phyloP scores from a whole-genome alignment of 2,329 filamentous ascomycete species.

The Fusarium continuum region DNA sequence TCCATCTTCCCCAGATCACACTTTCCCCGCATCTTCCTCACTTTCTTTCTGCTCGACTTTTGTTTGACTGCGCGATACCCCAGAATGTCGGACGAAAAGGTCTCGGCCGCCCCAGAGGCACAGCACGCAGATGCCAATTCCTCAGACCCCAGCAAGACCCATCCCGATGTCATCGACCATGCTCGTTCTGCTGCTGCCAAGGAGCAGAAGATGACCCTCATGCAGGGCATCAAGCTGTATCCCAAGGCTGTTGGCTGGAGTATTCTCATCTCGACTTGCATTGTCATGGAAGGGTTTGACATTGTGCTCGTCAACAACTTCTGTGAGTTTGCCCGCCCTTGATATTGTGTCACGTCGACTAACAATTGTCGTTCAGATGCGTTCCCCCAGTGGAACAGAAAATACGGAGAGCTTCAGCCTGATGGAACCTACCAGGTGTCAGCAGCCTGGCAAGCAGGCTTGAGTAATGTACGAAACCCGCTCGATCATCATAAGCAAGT shows the following conservation, averaged over 20 bases:
- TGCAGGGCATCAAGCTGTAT: conserved; percentile 37
- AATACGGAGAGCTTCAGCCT: conserved; percentile 27
- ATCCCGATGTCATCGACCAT: conserved; percentile 33
- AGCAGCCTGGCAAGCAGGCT: conserved; percentile 35
- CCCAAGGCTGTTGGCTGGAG: conserved; percentile 38
- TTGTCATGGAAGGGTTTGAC: conserved; percentile 39
- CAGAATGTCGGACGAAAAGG: conserved; percentile 24
- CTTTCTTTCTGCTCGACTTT: background rate
- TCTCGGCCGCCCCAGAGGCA: conserved; percentile 14
- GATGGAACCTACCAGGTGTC: conserved; percentile 35
- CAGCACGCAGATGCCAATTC: background rate
- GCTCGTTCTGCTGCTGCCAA: conserved; percentile 30
- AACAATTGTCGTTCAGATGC: conserved; percentile 7
- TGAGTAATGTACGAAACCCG: conserved; percentile 23
- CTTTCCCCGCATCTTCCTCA: conserved; percentile 17
- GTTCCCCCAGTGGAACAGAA: conserved; percentile 35
- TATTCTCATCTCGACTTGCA: conserved; percentile 35
- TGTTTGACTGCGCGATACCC: background rate
- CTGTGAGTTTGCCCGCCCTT: conserved; percentile 1
- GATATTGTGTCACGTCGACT: background rate
- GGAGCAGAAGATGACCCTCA: conserved; percentile 38
- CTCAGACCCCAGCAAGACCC: conserved; percentile 29
- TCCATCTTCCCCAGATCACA: conserved; percentile 14
- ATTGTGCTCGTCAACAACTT: conserved; percentile 37
- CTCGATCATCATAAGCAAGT: background rate